Evolutionary conservation across 78 protist genomes (phyloP).

Genomic region (Diacronema lutheri): DNA sequence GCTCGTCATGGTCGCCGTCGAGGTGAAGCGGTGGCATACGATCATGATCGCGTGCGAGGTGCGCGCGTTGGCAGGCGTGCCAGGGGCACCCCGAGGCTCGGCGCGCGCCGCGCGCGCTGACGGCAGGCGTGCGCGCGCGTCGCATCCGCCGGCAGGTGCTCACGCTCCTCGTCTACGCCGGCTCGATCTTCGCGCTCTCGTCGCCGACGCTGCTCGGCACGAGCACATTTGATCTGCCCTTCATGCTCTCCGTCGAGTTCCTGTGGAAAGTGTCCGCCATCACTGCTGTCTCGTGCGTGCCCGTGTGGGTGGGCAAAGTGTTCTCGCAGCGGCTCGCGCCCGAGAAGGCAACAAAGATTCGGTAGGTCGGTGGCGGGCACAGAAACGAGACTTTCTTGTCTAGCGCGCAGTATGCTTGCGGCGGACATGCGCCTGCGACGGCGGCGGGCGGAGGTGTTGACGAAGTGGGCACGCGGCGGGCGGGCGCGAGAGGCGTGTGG

Average conservation of each 20-base stretch:
- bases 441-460: too few relatives aligned
- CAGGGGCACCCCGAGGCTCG: too few relatives aligned
- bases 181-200: neutral
- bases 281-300: neutral
- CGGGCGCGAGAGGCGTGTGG: too few relatives aligned
- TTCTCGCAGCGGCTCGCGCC: neutral
- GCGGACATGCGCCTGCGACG: too few relatives aligned
- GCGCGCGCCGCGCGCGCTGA: neutral
- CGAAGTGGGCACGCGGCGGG: too few relatives aligned
- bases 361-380: too few relatives aligned
- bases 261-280: neutral
- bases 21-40: constrained; percentile 59
- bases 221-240: neutral
- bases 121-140: neutral
- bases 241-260: constrained; percentile 2
- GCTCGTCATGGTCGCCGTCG: constrained; percentile 81
- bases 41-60: neutral
- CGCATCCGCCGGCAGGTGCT: neutral
- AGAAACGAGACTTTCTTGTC: too few relatives aligned
- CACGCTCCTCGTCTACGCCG: neutral
- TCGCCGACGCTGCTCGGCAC: neutral
- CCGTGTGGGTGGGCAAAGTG: neutral
- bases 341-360: too few relatives aligned
- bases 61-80: neutral
- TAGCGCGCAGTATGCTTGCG: too few relatives aligned